Percentiles rank a stretch among this genome's conserved stretches.
These are phyloP conservation scores for Endoconidiophora laricicola DNA, from an alignment of 2,329 filamentous ascomycete species.

Conservation along the genomic window DNA sequence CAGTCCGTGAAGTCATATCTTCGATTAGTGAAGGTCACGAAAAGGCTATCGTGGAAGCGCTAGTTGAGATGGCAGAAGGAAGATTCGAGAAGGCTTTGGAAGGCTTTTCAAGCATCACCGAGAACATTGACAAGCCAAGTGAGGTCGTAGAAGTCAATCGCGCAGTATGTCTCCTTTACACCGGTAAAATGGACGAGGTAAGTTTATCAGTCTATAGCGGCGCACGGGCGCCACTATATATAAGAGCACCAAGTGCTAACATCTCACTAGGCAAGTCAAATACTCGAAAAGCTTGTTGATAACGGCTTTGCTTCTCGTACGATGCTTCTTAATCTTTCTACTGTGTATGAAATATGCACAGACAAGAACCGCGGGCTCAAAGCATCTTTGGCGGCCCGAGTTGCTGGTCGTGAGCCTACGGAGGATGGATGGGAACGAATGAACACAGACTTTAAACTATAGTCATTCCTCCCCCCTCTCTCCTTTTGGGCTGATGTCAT, in stretches of 20 bases:
- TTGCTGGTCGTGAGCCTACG: conserved; percentile 42
- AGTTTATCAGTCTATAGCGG: conserved; percentile 14
- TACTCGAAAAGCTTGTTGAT: conserved; percentile 51
- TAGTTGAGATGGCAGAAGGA: conserved; percentile 65
- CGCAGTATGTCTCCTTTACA: conserved; percentile 71
- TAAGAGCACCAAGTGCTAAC: background rate
- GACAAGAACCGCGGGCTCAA: conserved; percentile 60
- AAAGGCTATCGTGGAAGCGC: conserved; percentile 41
- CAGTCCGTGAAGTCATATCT: conserved; percentile 41
- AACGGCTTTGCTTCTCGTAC: conserved; percentile 54
- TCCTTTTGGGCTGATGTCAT: no score
- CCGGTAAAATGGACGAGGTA: conserved; percentile 58
- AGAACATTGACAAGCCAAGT: conserved; percentile 25
- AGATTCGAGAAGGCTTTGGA: conserved; percentile 37
- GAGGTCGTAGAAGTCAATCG: conserved; percentile 68
- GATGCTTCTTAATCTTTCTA: conserved; percentile 75
- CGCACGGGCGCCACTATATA: no score
- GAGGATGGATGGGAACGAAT: conserved; percentile 51
- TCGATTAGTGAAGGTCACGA: conserved; percentile 20
- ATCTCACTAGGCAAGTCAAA: conserved; percentile 36
- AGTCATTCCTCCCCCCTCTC: background rate
- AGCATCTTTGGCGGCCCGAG: conserved; percentile 48
- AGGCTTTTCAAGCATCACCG: conserved; percentile 13
- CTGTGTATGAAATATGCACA: conserved; percentile 80
- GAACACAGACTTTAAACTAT: conserved; percentile 64